A percentile compares a stretch with the other conserved stretches of the same genome.
phyloP scores from a whole-genome alignment of 2,329 filamentous ascomycete species.

The Ophiostoma perfectum region DNA sequence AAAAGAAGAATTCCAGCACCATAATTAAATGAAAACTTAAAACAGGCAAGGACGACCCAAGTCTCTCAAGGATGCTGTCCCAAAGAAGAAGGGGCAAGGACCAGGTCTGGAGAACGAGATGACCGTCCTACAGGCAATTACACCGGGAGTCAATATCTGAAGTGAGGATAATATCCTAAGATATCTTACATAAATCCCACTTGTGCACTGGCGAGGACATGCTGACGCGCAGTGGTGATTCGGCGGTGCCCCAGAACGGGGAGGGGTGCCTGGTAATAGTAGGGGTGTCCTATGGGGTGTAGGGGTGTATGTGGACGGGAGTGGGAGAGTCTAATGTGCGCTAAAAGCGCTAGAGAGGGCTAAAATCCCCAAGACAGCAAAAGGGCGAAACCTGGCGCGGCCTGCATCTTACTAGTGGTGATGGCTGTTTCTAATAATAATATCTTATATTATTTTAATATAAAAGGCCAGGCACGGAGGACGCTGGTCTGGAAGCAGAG shows the following conservation, averaged over 20 bases:
- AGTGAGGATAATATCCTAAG: background rate
- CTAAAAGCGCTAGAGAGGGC: background rate
- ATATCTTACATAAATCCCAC: background rate
- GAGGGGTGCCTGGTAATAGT: background rate
- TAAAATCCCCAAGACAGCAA: background rate
- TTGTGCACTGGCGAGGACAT: background rate
- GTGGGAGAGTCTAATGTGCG: background rate
- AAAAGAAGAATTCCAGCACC: background rate
- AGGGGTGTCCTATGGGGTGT: background rate
- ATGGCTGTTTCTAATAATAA: background rate
- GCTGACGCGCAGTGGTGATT: conserved; percentile 1
- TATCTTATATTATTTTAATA: background rate
- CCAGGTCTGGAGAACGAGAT: background rate
- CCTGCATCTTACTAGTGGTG: background rate
- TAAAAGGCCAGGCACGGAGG: too few relatives aligned
- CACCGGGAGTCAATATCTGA: background rate
- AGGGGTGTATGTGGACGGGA: background rate
- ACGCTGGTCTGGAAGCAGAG: too few relatives aligned
- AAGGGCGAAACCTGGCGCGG: too few relatives aligned
- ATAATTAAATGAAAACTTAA: background rate
- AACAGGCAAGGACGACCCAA: background rate
- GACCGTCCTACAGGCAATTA: background rate
- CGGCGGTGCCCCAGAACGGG: background rate
- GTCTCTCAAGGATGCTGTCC: background rate
- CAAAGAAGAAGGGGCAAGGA: background rate